Evolutionary conservation across 2,329 filamentous ascomycete genomes (phyloP).

Genomic region (Xylariales sp.): DNA sequence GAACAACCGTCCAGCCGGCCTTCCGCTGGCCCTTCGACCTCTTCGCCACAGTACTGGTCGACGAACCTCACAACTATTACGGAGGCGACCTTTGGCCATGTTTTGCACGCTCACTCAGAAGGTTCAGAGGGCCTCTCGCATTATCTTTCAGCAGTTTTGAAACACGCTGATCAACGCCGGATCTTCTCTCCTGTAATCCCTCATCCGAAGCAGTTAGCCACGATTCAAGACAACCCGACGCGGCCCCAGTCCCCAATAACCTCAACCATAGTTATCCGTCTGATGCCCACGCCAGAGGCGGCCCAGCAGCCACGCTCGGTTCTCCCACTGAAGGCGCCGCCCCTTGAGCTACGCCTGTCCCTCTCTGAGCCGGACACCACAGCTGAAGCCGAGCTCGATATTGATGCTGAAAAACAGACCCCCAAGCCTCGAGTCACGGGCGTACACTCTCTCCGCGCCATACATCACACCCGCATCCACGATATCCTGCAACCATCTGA

Average conservation of each 20-base stretch:
- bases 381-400: too few species aligned
- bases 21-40: too few species aligned
- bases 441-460: slow-evolving; percentile 29
- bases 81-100: slow-evolving; percentile 45
- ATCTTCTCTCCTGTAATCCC: slow-evolving; percentile 42
- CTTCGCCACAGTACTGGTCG: too few species aligned
- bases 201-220: slow-evolving; percentile 39
- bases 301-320: slow-evolving; percentile 2
- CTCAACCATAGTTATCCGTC: slow-evolving; percentile 40
- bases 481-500: slow-evolving; percentile 43
- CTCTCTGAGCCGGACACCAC: slow-evolving; percentile 23
- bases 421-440: slow-evolving; percentile 19
- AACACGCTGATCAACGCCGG: slow-evolving; percentile 20
- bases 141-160: slow-evolving; percentile 14
- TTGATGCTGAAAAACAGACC: too few species aligned
- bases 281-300: slow-evolving; percentile 31
- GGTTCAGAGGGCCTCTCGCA: too few species aligned
- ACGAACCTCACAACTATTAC: slow-evolving; percentile 20
- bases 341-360: slow-evolving; percentile 33
- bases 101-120: slow-evolving; percentile 31
- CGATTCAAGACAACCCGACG: slow-evolving; percentile 19
- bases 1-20: slow-evolving; percentile 11
- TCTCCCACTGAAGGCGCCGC: slow-evolving; percentile 19
- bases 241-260: slow-evolving; percentile 16
- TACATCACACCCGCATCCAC: slow-evolving; percentile 29